phyloP scores from a whole-genome alignment of 208 protist genomes.

The Leishmania arabica region DNA sequence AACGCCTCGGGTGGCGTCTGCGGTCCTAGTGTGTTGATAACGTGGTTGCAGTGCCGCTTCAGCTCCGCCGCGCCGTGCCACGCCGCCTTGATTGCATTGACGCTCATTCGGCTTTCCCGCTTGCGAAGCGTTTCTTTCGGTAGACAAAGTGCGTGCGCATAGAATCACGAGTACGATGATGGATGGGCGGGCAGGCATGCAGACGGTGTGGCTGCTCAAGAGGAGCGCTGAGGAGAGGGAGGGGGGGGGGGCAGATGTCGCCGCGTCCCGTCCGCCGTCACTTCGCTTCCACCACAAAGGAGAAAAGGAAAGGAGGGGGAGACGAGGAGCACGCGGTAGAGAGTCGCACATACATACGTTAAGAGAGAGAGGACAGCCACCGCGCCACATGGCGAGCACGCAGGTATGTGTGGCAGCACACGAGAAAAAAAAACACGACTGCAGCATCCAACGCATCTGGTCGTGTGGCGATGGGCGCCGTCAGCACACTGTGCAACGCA shows the following conservation, averaged over 20 bases:
- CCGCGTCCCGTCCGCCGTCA: background rate
- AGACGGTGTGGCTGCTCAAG: background rate
- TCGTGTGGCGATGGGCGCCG: background rate
- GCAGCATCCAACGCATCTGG: background rate
- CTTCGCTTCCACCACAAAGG: background rate
- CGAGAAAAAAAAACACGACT: background rate
- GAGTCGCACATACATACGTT: background rate
- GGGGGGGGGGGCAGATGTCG: background rate
- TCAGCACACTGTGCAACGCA: background rate
- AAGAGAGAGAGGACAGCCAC: background rate
- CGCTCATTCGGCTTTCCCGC: background rate
- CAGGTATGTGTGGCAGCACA: background rate
- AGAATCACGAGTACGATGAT: background rate
- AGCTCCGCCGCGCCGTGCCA: slow-evolving; percentile 55
- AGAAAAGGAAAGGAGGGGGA: background rate
- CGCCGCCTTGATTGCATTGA: slow-evolving; percentile 14
- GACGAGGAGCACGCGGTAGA: background rate
- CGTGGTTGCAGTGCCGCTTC: slow-evolving; percentile 74
- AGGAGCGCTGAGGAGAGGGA: background rate
- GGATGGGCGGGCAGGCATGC: background rate
- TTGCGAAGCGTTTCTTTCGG: background rate
- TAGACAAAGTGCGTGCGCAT: background rate
- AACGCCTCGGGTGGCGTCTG: slow-evolving; percentile 79
- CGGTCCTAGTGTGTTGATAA: slow-evolving; percentile 82
- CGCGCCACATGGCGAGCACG: background rate